Percentiles rank a stretch among this genome's conserved stretches.
phyloP scores from a whole-genome alignment of 1,139 yeast species.

The Eremothecium coryli region DNA sequence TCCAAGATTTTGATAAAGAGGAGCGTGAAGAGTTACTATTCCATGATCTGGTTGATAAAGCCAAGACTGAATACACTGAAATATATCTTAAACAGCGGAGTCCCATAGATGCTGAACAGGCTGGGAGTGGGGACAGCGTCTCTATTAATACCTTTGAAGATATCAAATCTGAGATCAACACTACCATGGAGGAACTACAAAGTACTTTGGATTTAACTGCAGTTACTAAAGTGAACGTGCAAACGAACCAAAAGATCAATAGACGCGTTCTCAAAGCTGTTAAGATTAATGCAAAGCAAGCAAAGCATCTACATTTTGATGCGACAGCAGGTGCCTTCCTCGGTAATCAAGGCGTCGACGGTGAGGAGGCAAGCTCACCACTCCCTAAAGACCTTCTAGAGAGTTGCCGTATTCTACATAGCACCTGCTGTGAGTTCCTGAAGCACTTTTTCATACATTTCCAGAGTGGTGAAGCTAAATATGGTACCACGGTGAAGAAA shows the following conservation, averaged over 20 bases:
- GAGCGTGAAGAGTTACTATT: constrained; percentile 46
- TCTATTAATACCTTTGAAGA: constrained; percentile 8
- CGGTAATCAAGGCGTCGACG: constrained; percentile 16
- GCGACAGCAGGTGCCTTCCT: constrained; percentile 22
- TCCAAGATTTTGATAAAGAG: constrained; percentile 29
- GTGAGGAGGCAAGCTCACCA: constrained; percentile 22
- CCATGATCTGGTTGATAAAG: constrained; percentile 37
- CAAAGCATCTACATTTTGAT: constrained; percentile 37
- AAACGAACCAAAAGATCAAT: constrained; percentile 18
- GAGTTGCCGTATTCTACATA: constrained; percentile 43
- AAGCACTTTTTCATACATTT: constrained; percentile 64
- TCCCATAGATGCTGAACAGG: constrained; percentile 15
- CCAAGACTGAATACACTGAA: constrained; percentile 44
- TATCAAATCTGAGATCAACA: constrained; percentile 9
- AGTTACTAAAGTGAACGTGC: constrained; percentile 18
- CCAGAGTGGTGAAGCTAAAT: constrained; percentile 47
- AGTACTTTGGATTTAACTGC: constrained; percentile 14
- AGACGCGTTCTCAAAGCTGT: constrained; percentile 39
- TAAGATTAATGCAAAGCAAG: constrained; percentile 47
- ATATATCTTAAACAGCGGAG: constrained; percentile 40
- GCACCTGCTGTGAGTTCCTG: constrained; percentile 60
- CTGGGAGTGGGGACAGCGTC: constrained; percentile 5
- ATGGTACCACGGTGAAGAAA: constrained; percentile 38
- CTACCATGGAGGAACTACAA: constrained; percentile 3
- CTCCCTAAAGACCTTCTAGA: constrained; percentile 32